Evolutionary conservation across 805 yeast species (phyloP).

Genomic region (Candida cerambycidarum): DNA sequence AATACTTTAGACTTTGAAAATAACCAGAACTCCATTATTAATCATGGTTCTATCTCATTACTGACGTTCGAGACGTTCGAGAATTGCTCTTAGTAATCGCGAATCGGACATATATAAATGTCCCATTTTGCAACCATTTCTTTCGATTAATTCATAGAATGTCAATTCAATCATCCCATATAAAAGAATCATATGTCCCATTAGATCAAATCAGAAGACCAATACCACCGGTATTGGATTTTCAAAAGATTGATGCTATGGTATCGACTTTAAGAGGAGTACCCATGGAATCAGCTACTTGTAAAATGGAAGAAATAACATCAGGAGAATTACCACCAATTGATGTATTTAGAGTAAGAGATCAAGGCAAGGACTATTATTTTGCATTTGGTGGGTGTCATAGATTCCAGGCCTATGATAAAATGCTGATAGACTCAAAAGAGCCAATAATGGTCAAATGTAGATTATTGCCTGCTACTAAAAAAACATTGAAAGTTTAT

Average conservation of each 20-base stretch:
- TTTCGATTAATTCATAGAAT: no score
- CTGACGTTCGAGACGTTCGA: no score
- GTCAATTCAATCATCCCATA: constrained; percentile 68
- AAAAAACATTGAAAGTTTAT: constrained; percentile 63
- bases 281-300: constrained; percentile 66
- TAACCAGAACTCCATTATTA: no score
- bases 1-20: no score
- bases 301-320: constrained; percentile 46
- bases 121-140: constrained; percentile 1
- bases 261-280: constrained; percentile 62
- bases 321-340: constrained; percentile 78
- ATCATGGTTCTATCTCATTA: no score
- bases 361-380: constrained; percentile 59
- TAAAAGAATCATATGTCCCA: constrained; percentile 62
- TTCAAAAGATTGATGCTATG: constrained; percentile 76
- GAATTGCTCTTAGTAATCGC: constrained; percentile 8
- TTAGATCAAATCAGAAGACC: constrained; percentile 71
- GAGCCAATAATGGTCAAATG: constrained; percentile 56
- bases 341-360: constrained; percentile 70
- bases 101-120: neutral
- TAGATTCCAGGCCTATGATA: constrained; percentile 82
- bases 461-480: constrained; percentile 73
- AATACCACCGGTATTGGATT: constrained; percentile 80
- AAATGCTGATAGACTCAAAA: constrained; percentile 36
- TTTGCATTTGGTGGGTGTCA: constrained; percentile 94